These are phyloP conservation scores for Solanum okadae DNA, from an alignment of 257 asterid genomes.

Conservation along the genomic window DNA sequence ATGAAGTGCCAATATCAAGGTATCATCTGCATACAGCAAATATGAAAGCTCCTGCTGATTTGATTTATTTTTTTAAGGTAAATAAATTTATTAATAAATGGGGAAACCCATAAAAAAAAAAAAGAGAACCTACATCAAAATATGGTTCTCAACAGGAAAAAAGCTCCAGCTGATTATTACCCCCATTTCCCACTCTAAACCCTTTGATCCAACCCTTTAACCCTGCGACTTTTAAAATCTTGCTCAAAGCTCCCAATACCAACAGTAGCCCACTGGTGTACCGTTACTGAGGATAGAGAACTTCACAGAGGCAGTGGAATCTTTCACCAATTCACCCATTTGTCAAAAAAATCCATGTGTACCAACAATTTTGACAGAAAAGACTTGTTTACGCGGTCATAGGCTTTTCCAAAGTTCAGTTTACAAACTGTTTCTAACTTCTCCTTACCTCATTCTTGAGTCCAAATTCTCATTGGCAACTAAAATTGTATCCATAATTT, in stretches of 20 bases:
- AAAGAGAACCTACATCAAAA: not conserved
- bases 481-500: not conserved
- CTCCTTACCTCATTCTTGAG: not conserved
- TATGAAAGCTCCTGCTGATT: not conserved
- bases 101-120: not conserved
- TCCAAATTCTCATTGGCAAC: not conserved
- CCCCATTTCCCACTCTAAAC: not conserved
- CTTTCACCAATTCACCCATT: not conserved
- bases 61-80: not conserved
- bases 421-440: not conserved
- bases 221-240: not conserved
- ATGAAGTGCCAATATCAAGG: not conserved
- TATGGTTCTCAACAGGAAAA: not conserved
- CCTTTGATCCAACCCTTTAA: not conserved
- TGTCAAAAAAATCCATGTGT: not conserved
- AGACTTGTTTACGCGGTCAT: not conserved
- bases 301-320: not conserved
- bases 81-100: not conserved
- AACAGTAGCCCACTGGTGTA: not conserved
- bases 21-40: not conserved
- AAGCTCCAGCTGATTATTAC: not conserved
- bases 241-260: not conserved
- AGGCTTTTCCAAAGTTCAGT: not conserved
- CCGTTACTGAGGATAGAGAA: not conserved
- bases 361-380: not conserved